Conservation (phyloP, 2,329 filamentous ascomycete species). For the Pseudogymnoascus verrucosus region DNA sequence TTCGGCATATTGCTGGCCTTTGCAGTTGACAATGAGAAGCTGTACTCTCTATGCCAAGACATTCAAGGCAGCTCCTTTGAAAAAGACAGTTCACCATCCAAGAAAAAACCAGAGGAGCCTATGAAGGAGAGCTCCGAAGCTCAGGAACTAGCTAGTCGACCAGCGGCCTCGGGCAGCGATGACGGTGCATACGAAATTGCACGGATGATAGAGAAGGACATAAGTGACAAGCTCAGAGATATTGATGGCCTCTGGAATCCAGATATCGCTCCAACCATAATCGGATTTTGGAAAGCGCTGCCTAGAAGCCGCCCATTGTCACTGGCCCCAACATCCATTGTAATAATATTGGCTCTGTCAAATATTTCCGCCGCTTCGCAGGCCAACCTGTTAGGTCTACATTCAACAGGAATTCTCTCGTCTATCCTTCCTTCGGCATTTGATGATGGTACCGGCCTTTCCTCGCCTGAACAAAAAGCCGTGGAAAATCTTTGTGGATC, state of each 20-base stretch:
- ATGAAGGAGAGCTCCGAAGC: background rate
- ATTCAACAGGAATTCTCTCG: slow-evolving; percentile 62
- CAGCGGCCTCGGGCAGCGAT: background rate
- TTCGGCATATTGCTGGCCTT: slow-evolving; percentile 79
- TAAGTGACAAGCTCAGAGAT: slow-evolving; percentile 42
- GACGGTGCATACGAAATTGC: slow-evolving; percentile 20
- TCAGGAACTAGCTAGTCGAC: background rate
- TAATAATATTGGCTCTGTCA: slow-evolving; percentile 43
- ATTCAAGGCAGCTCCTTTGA: slow-evolving; percentile 13
- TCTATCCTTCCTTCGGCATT: slow-evolving; percentile 58
- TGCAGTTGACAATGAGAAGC: slow-evolving; percentile 67
- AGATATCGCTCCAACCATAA: slow-evolving; percentile 54
- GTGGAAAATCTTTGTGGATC: slow-evolving; percentile 60
- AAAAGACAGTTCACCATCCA: background rate
- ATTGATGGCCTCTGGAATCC: slow-evolving; percentile 49
- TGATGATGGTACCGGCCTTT: slow-evolving; percentile 40
- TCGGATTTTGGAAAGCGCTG: slow-evolving; percentile 57
- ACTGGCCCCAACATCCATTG: slow-evolving; percentile 48
- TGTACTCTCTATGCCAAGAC: slow-evolving; percentile 60
- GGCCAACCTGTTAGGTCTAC: slow-evolving; percentile 63
- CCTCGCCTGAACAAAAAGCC: slow-evolving; percentile 46
- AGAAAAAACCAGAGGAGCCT: background rate
- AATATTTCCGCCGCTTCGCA: slow-evolving; percentile 54
- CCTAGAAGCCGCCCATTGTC: slow-evolving; percentile 38
- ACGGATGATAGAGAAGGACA: slow-evolving; percentile 27